Evolutionary conservation across 352 stramenopile genomes (phyloP), one percentile per base, ranked within the genome.

Genomic region (Thalassiosira gravida): DNA sequence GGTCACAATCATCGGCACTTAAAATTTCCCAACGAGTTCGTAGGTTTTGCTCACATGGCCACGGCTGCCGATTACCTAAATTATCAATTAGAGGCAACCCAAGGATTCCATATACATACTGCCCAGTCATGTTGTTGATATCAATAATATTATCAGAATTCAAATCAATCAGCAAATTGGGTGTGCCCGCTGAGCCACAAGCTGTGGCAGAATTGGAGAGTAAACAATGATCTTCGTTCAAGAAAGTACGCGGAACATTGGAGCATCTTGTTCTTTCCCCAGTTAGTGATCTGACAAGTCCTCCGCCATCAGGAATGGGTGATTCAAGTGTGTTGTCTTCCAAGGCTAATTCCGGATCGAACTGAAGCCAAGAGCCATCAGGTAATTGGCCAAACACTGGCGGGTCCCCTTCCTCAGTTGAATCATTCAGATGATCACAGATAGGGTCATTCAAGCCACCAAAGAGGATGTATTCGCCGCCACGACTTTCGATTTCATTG

Each of bases 81-180:
- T 37, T 18, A n/a, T 87, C 82, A 57, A 66, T 55, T 13, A 83
- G 70, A 49, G 72, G 71, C 39, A 90, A 62, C n/a, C 76, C 80
- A n/a, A 77, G 7, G 58, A 88, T 68, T 22, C 44, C 67, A 65
- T 90, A 90, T 1, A 86, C 68, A 75, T 86, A 88, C 49, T 79
- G 63, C 0, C 76, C 83, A 29, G 83, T 85, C 0, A 88, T 66
- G 22, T 74, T 46, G 27, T 86, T 49, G 0, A 88, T n/a, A 9
- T 35, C 9, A 20, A 32, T 27, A 42, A 90, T 72, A 30, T 80
- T 90, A 3, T 67, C 56, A 47, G 63, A 46, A 67, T 82, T 80
- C 9, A 90, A 46, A 22, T 77, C 53, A 72, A 90, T 82, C 14
- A 67, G 47, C 25, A 82, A 11, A 7, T 78, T 50, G 20, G 74